Evolutionary conservation across 371 early-diverging fungal genomes (phyloP).

Genomic region (Circinella umbellata): DNA sequence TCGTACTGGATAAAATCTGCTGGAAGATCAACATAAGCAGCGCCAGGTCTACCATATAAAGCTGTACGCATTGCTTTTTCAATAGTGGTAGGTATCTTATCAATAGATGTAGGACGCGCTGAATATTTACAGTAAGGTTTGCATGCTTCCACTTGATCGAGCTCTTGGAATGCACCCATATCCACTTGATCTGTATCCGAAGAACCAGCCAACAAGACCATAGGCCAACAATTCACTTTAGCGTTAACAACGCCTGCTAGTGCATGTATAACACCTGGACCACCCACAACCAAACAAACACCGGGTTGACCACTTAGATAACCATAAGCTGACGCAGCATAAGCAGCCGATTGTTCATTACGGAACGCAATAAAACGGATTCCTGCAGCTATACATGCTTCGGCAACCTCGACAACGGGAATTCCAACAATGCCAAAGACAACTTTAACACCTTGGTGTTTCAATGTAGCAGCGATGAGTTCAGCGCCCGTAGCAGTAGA

Average conservation of each 20-base stretch:
- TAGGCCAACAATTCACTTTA: conserved; percentile 73
- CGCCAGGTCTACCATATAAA: conserved; percentile 72
- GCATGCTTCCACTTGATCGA: conserved; percentile 73
- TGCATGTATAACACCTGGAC: conserved; percentile 83
- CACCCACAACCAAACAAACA: conserved; percentile 79
- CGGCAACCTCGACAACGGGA: conserved; percentile 78
- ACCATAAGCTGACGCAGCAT: conserved; percentile 76
- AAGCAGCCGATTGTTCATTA: conserved; percentile 82
- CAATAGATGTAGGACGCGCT: conserved; percentile 57
- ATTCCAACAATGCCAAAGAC: conserved; percentile 89
- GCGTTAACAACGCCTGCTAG: conserved; percentile 78
- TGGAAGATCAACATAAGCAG: conserved; percentile 77
- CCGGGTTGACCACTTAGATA: conserved; percentile 74
- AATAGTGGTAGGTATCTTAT: conserved; percentile 59
- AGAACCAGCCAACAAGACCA: conserved; percentile 68
- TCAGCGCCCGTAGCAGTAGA: conserved; percentile 58
- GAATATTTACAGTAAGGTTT: conserved; percentile 71
- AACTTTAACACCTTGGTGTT: conserved; percentile 66
- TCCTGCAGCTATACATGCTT: conserved; percentile 75
- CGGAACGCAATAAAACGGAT: conserved; percentile 78
- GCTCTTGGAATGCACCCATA: conserved; percentile 83
- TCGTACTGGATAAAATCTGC: conserved; percentile 72
- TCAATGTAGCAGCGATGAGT: conserved; percentile 64
- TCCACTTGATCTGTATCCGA: conserved; percentile 61
- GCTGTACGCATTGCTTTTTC: conserved; percentile 64